These are phyloP conservation scores for Phytophthora lateralis DNA, from an alignment of 352 stramenopile species.

Conservation along the genomic window DNA sequence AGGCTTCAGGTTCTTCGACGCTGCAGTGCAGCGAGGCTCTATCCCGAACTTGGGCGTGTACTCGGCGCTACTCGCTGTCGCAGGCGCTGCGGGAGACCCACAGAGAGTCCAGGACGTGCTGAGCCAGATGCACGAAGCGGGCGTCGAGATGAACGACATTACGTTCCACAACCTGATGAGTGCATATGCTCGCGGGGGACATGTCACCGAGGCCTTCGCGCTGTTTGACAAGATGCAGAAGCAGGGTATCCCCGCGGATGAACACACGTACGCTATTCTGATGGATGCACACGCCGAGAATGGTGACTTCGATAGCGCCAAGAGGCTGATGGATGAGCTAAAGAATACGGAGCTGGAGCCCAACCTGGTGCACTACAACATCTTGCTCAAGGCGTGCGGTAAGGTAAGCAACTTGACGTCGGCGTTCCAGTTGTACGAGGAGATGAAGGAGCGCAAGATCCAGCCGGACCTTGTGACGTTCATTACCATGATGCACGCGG, in stretches of 20 bases:
- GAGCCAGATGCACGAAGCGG: constrained; percentile 55
- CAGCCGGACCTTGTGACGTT: constrained; percentile 77
- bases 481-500: constrained; percentile 89
- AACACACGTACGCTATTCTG: constrained; percentile 75
- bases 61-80: constrained; percentile 61
- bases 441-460: constrained; percentile 83
- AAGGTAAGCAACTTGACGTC: constrained; percentile 71
- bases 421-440: constrained; percentile 84
- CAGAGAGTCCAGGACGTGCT: constrained; percentile 56
- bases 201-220: constrained; percentile 52
- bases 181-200: constrained; percentile 61
- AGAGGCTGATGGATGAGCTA: constrained; percentile 60
- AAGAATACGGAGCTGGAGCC: constrained; percentile 39
- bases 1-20: constrained; percentile 67
- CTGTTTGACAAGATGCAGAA: constrained; percentile 66
- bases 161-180: constrained; percentile 79
- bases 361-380: constrained; percentile 83
- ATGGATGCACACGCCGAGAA: constrained; percentile 73
- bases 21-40: constrained; percentile 54
- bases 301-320: constrained; percentile 60
- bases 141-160: constrained; percentile 69
- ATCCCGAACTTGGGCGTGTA: constrained; percentile 76
- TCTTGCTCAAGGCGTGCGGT: constrained; percentile 76
- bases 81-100: constrained; percentile 49
- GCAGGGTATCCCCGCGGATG: constrained; percentile 53